A percentile compares a stretch with the other conserved stretches of the same genome.
Evolutionary conservation across 2,329 filamentous ascomycete genomes (phyloP).

Genomic region (Phyllosticta capitalensis): DNA sequence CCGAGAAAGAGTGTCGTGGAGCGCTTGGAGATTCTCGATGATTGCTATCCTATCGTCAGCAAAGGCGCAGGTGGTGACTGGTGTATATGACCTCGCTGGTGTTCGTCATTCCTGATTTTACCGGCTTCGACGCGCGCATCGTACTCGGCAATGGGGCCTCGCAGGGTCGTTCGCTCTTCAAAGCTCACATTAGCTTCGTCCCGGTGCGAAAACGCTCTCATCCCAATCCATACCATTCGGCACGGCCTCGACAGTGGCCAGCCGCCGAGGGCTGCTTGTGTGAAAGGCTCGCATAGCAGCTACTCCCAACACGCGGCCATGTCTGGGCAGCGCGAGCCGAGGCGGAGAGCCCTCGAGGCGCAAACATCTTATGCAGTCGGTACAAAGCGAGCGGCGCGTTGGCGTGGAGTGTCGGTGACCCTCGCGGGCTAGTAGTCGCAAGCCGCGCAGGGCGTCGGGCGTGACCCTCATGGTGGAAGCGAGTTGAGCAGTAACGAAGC

Average conservation of each 20-base stretch:
- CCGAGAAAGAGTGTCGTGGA: slow-evolving; percentile 69
- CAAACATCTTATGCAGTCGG: neutral
- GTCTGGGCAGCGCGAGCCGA: slow-evolving; percentile 6
- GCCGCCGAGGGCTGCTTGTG: neutral
- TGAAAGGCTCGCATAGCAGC: slow-evolving; percentile 3
- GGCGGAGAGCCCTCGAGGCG: slow-evolving; percentile 4
- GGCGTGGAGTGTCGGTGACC: neutral
- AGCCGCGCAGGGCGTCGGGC: slow-evolving; percentile 1
- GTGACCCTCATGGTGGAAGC: neutral
- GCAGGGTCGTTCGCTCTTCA: neutral
- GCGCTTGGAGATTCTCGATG: slow-evolving; percentile 77
- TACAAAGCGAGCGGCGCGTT: neutral
- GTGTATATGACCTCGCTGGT: slow-evolving; percentile 65
- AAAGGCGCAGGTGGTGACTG: neutral
- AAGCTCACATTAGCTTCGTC: neutral
- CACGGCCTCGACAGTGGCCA: slow-evolving; percentile 6
- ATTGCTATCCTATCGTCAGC: slow-evolving; percentile 50
- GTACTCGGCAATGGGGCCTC: slow-evolving; percentile 79
- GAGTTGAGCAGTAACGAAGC: neutral
- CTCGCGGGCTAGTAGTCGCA: neutral
- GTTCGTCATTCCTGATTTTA: slow-evolving; percentile 72
- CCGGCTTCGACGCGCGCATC: slow-evolving; percentile 68
- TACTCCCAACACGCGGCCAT: neutral
- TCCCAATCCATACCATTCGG: neutral
- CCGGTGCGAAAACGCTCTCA: neutral